phyloP scores from a whole-genome alignment of 176 grass and related monocot genomes.

The Thalia dealbata region DNA sequence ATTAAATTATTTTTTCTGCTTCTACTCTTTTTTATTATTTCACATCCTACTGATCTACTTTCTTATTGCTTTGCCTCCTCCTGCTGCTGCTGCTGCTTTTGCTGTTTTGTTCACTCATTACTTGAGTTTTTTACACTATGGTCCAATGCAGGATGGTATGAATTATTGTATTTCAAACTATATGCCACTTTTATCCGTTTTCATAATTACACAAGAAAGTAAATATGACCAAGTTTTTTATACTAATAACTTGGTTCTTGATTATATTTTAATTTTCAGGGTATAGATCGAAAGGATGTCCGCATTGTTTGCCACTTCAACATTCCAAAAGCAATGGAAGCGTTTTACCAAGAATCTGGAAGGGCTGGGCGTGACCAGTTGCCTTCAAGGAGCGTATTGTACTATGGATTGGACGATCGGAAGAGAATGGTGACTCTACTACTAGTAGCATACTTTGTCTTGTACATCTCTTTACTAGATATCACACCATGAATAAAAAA shows the following conservation, averaged over 20 bases:
- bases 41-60: neutral
- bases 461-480: neutral
- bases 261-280: constrained; percentile 45
- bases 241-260: constrained; percentile 22
- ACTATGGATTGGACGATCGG: constrained; percentile 73
- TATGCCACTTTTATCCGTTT: neutral
- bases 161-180: constrained; percentile 2
- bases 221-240: constrained; percentile 6
- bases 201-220: neutral
- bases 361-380: constrained; percentile 75
- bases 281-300: constrained; percentile 98
- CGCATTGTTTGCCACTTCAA: constrained; percentile 83
- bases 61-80: neutral
- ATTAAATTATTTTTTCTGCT: neutral
- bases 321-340: constrained; percentile 96
- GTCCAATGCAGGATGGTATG: constrained; percentile 60
- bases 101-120: constrained; percentile 24
- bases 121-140: neutral
- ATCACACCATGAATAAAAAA: constrained; percentile 3
- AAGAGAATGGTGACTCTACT: constrained; percentile 69
- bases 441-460: constrained; percentile 14
- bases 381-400: constrained; percentile 73
- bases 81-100: neutral
- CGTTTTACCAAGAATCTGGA: constrained; percentile 92
- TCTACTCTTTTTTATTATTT: neutral